These are phyloP conservation scores for Tritrichomonas foetus DNA, from an alignment of 208 protist species.

Conservation along the genomic window DNA sequence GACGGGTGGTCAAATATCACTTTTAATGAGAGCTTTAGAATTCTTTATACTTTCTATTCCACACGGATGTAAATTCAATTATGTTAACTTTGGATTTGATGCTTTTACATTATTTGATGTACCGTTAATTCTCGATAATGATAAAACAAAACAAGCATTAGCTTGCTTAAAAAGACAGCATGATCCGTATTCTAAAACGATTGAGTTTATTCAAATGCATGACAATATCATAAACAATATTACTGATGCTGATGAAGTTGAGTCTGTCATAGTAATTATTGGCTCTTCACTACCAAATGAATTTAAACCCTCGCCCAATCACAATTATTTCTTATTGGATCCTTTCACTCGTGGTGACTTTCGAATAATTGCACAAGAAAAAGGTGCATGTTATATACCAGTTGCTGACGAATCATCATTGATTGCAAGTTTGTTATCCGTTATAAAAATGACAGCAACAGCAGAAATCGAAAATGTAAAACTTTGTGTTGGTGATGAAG, in stretches of 20 bases:
- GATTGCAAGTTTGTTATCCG: neutral
- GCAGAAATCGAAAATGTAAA: neutral
- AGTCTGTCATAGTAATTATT: neutral
- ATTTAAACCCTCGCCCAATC: neutral
- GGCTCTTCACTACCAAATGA: neutral
- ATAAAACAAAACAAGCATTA: neutral
- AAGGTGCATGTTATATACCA: neutral
- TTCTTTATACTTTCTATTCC: conserved; percentile 1
- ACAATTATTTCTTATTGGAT: neutral
- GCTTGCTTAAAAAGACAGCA: neutral
- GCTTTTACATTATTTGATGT: neutral
- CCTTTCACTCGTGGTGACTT: neutral
- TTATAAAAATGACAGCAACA: neutral
- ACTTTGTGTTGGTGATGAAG: neutral
- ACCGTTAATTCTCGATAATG: neutral
- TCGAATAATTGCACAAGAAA: neutral
- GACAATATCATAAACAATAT: neutral
- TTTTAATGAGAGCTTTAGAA: neutral
- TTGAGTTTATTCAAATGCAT: neutral
- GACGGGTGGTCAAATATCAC: neutral
- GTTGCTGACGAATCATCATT: neutral
- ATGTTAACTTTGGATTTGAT: neutral
- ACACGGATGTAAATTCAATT: neutral
- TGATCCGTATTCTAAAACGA: neutral
- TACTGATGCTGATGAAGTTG: neutral